phyloP scores from a whole-genome alignment of 108 stramenopile species.

The Schizochytrium sp. region DNA sequence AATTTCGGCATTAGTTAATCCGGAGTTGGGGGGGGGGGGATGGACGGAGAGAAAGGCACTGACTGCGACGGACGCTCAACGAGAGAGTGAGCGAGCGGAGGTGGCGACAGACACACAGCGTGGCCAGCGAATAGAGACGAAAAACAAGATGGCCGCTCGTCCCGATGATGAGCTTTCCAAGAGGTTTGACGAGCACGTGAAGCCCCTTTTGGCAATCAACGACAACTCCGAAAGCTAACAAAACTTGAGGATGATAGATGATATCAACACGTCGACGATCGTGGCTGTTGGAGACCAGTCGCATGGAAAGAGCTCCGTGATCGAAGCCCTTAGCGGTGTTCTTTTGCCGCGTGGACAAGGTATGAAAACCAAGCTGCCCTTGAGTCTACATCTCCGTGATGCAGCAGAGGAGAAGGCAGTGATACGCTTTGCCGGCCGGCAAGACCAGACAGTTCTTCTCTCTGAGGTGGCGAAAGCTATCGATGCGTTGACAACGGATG shows the following conservation, averaged over 20 bases:
- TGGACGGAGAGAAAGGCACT: no score
- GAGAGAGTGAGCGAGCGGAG: slow-evolving; percentile 14
- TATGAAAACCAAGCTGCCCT: slow-evolving; percentile 33
- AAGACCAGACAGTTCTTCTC: neutral
- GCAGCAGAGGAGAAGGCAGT: neutral
- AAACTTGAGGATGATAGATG: neutral
- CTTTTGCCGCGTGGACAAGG: slow-evolving; percentile 4
- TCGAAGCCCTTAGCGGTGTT: slow-evolving; percentile 47
- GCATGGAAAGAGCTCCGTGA: slow-evolving; percentile 1
- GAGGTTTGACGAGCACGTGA: no score
- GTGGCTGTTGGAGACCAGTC: slow-evolving; percentile 5
- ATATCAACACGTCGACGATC: neutral
- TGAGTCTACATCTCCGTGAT: neutral
- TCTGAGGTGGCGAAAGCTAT: slow-evolving; percentile 17
- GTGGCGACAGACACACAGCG: slow-evolving; percentile 4
- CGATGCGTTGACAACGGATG: neutral
- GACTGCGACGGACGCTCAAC: no score
- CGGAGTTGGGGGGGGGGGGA: no score
- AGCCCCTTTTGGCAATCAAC: neutral
- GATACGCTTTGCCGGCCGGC: neutral
- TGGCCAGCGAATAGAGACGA: neutral
- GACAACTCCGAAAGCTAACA: neutral
- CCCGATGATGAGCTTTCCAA: no score
- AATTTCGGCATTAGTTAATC: no score
- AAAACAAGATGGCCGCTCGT: slow-evolving; percentile 12